Base-by-base conservation (phyloP, 1,139 yeast genomes). In the Hansenula lynferdii region DNA sequence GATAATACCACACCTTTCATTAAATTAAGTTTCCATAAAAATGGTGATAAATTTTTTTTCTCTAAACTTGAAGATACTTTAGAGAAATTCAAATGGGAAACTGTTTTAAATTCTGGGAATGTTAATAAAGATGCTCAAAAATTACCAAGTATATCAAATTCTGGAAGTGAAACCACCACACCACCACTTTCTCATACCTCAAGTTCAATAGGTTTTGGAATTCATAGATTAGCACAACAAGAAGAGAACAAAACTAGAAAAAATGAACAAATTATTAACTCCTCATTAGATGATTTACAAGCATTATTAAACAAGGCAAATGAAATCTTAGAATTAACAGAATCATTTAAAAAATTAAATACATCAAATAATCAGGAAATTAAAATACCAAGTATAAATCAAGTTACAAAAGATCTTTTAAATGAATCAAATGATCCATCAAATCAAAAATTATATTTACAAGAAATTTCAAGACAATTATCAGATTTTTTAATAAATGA, bases 301-400 rank as follows among this genome's bases (percentile, higher is more conserved):
- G 82, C 83, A 33, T 65, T 90, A 37, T 81, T 87, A 82, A 71
- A 78, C 20, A 75, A 85, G 45, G 95, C 90, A 1, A 78, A 78
- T 50, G 95, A 89, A 41, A 72, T 90, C 36, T 75, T 82, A 31
- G 66, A 69, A 33, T 60, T 89, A 24, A 78, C 82, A 20, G 66
- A 70, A 36, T 62, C 75, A 32, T 70, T 77, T 58, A 67, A 49
- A 20, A 36, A 40, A 20, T 17, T 51, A 5, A 42, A 44, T 15
- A 34, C 44, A 0, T 36, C 37, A 2, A 44, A 38, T 27, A 42
- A 36, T 14, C 34, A 19, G n/a, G n/a, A n/a, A 22, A 22, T 16
- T 8, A 20, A 34, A 17, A 35, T 22, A 4, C 22, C 43, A 18
- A 50, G 51, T 8, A 56, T 64, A 2, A 51, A 60, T 5, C 54